These are phyloP conservation scores for Yamadazyma taylorii DNA, from an alignment of 1,139 yeast genomes.

Conservation along the genomic window DNA sequence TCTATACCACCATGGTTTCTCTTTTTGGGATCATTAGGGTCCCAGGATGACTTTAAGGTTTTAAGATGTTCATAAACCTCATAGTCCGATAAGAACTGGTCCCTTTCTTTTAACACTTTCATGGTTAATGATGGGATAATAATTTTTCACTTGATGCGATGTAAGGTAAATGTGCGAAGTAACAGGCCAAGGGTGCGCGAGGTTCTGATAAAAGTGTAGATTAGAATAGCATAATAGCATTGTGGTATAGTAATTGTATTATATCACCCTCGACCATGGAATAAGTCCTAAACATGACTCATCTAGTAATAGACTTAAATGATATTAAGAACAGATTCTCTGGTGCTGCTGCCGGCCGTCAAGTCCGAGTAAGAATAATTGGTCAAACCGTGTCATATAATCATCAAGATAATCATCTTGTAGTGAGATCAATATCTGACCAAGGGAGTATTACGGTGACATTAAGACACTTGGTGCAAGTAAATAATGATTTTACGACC, in stretches of 20 bases:
- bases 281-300: no score
- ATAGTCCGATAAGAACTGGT: constrained; percentile 65
- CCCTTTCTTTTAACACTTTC: constrained; percentile 51
- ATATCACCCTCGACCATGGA: no score
- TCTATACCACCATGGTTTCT: constrained; percentile 40
- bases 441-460: constrained; percentile 4
- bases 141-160: neutral
- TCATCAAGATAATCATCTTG: constrained; percentile 10
- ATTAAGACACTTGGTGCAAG: constrained; percentile 10
- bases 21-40: constrained; percentile 24
- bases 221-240: no score
- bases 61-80: constrained; percentile 68
- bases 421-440: constrained; percentile 16
- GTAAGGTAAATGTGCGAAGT: no score
- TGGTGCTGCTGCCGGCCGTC: constrained; percentile 21
- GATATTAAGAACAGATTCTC: constrained; percentile 21
- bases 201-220: no score
- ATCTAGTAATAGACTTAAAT: constrained; percentile 29
- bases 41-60: constrained; percentile 36
- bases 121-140: constrained; percentile 17
- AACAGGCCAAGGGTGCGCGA: no score
- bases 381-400: constrained; percentile 30
- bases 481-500: constrained; percentile 7
- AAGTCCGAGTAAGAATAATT: constrained; percentile 27
- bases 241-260: no score